Percentiles rank a stretch among this genome's conserved stretches.
Evolutionary conservation across 2,329 filamentous ascomycete species (phyloP).

Genomic region (Clarireedia homoeocarpa): DNA sequence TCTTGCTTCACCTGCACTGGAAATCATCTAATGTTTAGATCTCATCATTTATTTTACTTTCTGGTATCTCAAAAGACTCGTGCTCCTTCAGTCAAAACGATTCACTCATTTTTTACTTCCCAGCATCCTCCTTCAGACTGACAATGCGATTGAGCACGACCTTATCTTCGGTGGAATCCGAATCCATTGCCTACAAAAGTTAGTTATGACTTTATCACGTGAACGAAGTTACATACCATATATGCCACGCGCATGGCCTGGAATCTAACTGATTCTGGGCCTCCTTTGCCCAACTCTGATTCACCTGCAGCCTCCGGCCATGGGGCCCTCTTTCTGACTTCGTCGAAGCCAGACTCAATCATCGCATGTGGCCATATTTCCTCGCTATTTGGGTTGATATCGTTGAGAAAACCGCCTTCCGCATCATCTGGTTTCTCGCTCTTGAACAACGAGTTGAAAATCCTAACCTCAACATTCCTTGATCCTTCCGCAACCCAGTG

Average conservation of each 20-base stretch:
- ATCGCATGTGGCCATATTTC: constrained; percentile 69
- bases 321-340: constrained; percentile 64
- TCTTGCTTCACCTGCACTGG: too few species aligned
- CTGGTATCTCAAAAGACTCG: too few species aligned
- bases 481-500: constrained; percentile 78
- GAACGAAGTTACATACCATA: constrained; percentile 23
- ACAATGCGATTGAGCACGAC: constrained; percentile 89
- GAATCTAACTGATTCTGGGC: constrained; percentile 74
- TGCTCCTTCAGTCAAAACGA: too few species aligned
- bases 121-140: constrained; percentile 79
- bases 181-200: constrained; percentile 54
- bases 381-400: constrained; percentile 80
- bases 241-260: constrained; percentile 87
- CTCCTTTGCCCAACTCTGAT: constrained; percentile 50
- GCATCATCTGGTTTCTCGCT: constrained; percentile 72
- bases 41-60: too few species aligned
- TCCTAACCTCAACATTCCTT: constrained; percentile 63
- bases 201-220: neutral
- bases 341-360: constrained; percentile 75
- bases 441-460: constrained; percentile 80
- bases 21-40: too few species aligned
- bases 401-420: constrained; percentile 72
- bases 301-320: constrained; percentile 73
- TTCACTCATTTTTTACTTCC: constrained; percentile 40
- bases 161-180: constrained; percentile 69